Evolutionary conservation across 805 yeast species (phyloP).

Genomic region (Jamesozyma lodderae): DNA sequence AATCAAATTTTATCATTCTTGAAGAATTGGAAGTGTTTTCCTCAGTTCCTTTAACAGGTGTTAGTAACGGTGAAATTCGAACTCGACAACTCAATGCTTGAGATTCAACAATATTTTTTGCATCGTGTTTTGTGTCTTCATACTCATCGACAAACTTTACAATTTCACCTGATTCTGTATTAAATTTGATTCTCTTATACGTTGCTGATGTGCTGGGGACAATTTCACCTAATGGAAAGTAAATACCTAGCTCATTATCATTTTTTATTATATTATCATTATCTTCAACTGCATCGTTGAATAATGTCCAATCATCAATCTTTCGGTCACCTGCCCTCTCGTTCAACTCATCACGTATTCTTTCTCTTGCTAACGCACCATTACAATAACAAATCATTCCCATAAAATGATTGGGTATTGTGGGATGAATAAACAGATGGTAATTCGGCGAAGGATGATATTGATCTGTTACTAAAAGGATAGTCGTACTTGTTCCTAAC

Average conservation of each 20-base stretch:
- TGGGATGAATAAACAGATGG: slow-evolving; percentile 82
- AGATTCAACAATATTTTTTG: slow-evolving; percentile 68
- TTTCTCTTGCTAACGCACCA: slow-evolving; percentile 81
- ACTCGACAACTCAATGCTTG: slow-evolving; percentile 80
- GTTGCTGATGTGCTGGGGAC: slow-evolving; percentile 73
- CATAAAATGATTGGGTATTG: slow-evolving; percentile 68
- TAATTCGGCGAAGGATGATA: slow-evolving; percentile 74
- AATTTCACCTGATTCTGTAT: slow-evolving; percentile 23
- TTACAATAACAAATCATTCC: slow-evolving; percentile 93
- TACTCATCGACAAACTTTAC: slow-evolving; percentile 28
- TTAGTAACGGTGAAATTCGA: slow-evolving; percentile 67
- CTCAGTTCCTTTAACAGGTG: slow-evolving; percentile 4
- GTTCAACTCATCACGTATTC: slow-evolving; percentile 49
- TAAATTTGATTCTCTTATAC: slow-evolving; percentile 42
- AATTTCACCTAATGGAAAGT: slow-evolving; percentile 85
- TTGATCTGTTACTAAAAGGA: slow-evolving; percentile 66
- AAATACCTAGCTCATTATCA: slow-evolving; percentile 55
- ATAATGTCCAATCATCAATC: slow-evolving; percentile 47
- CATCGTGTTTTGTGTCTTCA: slow-evolving; percentile 56
- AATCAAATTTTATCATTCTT: slow-evolving; percentile 29
- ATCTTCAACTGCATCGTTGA: slow-evolving; percentile 38
- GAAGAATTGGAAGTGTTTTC: background rate
- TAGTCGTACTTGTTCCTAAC: slow-evolving; percentile 89
- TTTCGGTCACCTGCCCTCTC: slow-evolving; percentile 33
- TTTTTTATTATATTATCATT: slow-evolving; percentile 33